These are phyloP conservation scores for Hygrocybe punicea DNA, from an alignment of 768 basidiomycete species.

Conservation along the genomic window DNA sequence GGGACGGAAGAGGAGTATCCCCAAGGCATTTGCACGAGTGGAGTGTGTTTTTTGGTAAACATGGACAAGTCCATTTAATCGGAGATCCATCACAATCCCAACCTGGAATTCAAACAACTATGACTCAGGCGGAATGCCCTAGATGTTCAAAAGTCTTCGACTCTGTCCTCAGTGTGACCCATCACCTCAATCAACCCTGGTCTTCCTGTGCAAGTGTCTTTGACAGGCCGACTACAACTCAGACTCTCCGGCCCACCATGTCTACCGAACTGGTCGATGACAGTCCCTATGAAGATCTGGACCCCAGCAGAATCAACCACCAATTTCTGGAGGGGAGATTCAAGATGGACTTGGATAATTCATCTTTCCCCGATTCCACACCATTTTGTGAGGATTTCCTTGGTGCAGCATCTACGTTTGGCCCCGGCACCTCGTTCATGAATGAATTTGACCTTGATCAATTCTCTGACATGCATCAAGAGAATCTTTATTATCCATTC, in stretches of 20 bases:
- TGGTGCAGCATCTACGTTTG: slow-evolving; percentile 7
- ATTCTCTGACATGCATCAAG: slow-evolving; percentile 12
- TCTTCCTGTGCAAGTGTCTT: neutral
- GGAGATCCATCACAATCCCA: too few species aligned
- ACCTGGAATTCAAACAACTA: too few species aligned
- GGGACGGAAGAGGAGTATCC: neutral
- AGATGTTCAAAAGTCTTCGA: neutral
- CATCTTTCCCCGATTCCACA: neutral
- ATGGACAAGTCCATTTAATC: too few species aligned
- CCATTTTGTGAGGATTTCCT: slow-evolving; percentile 5
- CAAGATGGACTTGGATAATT: neutral
- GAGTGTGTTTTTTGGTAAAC: too few species aligned
- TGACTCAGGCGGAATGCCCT: neutral
- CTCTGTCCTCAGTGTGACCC: neutral
- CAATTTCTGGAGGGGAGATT: neutral
- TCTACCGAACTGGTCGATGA: neutral
- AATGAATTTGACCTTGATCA: slow-evolving; percentile 26
- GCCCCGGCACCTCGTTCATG: slow-evolving; percentile 22
- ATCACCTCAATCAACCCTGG: neutral
- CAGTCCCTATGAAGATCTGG: neutral
- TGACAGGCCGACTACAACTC: neutral
- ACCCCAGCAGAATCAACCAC: neutral
- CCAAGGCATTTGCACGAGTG: neutral
- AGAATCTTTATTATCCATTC: slow-evolving; percentile 34
- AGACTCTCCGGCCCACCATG: neutral